Evolutionary conservation across 1,139 yeast genomes (phyloP), one percentile per base, ranked within the genome.

Genomic region (Diutina mesorugosa): DNA sequence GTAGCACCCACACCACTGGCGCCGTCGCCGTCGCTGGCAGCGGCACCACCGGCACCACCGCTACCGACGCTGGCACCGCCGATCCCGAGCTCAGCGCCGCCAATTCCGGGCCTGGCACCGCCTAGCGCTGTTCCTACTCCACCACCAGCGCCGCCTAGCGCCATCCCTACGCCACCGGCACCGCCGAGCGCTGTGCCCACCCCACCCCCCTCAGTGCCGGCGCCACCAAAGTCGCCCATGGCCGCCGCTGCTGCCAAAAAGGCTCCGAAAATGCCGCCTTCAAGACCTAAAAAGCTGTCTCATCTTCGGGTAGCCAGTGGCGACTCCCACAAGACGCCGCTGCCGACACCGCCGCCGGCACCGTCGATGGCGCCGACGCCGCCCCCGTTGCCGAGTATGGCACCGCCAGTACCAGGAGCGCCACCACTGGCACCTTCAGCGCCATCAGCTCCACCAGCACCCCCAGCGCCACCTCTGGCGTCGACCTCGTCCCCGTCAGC

Each of bases 31-130:
- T 12, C 45, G 21, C n/a, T 35, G 26, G 45, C 10, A 6, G 45
- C 38, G 21, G 26, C 51, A 10, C 12, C 12, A 9, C 18, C 38
- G 38, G 41, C 51, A 9, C 38, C 38, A 18, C 30, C 16, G n/a
- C 6, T 45, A 18, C 47, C 26, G 47, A 18, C 47, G 9, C 47
- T 35, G 29, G 29, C 51, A 18, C 51, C 51, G 8, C 51, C 51
- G 12, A 29, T 47, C 14, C 35, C 51, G 12, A 28, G 16, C n/a
- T 28, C 51, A n/a, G 67, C 78, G 1, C 76, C 74, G 9, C 68
- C 72, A 45, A 69, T 77, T 1, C 78, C 80, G 0, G 67, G 69
- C 6, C 70, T 72, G 4, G 73, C 78, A 2, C 75, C 80, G 1
- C 66, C 67, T 55, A 61, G 73, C 58, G 75, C 73, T n/a, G 46